Conservation (phyloP, 805 yeast species). For the Candida verbasci region DNA sequence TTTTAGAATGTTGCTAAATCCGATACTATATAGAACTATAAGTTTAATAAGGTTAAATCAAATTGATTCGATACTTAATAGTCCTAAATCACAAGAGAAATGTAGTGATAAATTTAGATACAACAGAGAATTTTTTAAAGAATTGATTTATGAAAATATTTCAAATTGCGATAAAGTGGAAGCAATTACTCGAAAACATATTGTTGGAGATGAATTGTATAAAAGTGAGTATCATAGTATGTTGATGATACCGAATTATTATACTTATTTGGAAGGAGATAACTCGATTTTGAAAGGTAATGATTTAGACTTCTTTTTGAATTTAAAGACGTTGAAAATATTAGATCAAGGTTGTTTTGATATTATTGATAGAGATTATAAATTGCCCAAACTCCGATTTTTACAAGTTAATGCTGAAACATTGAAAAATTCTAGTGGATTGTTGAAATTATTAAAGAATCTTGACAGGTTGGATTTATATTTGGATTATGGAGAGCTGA, state of each 20-base stretch:
- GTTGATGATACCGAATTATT: slow-evolving; percentile 15
- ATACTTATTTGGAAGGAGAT: slow-evolving; percentile 21
- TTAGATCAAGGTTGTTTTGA: slow-evolving; percentile 13
- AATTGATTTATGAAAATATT: slow-evolving; percentile 13
- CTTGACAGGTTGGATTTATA: slow-evolving; percentile 7
- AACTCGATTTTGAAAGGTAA: slow-evolving; percentile 12
- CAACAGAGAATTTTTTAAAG: slow-evolving; percentile 17
- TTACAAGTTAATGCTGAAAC: slow-evolving; percentile 17
- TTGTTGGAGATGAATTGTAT: slow-evolving; percentile 11
- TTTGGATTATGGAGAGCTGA: slow-evolving; percentile 5
- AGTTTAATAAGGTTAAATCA: slow-evolving; percentile 25
- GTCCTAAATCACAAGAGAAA: slow-evolving; percentile 16
- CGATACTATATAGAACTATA: slow-evolving; percentile 14
- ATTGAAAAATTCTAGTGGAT: slow-evolving; percentile 1
- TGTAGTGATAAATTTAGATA: slow-evolving; percentile 16
- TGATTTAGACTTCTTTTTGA: slow-evolving; percentile 16
- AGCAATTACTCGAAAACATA: slow-evolving; percentile 12
- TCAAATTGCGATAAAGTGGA: slow-evolving; percentile 15
- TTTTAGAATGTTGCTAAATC: slow-evolving; percentile 18
- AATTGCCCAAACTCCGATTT: slow-evolving; percentile 5
- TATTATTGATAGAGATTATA: neutral
- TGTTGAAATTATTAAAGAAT: neutral
- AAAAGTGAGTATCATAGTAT: slow-evolving; percentile 14
- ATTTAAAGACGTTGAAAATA: slow-evolving; percentile 15
- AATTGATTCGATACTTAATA: slow-evolving; percentile 21